Evolutionary conservation across 2,329 filamentous ascomycete genomes (phyloP), one percentile per base, ranked within the genome.

Genomic region (Hypocreales sp.): DNA sequence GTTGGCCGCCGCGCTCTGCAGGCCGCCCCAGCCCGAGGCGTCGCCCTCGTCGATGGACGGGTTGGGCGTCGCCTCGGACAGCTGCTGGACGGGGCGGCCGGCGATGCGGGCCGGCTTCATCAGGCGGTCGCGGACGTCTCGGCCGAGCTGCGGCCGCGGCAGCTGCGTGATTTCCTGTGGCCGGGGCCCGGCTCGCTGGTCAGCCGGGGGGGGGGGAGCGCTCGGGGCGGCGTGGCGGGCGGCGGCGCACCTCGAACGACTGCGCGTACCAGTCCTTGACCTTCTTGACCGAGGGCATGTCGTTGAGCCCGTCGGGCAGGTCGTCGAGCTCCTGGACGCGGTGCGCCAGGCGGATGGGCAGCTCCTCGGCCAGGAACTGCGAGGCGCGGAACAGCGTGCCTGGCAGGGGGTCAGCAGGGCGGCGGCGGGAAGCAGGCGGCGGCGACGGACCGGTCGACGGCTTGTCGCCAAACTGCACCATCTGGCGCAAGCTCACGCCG

Each of bases 241-340:
- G 15, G 20, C 10, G 29, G 24, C 68, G 42, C 69, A 93, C 86
- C 73, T 98, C 90, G 47, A 98, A 98, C 27, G 90, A 98, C 60
- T 98, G 90, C 37, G 87, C 90, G 54, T 98, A 98, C 90, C 90
- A 98, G 47, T 95, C 86, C 51, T 86, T 79, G 40, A 98, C 90
- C 46, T 78, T 83, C 51, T 78, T 76, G 40, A 98, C 93, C 8
- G 90, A 95, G 21, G 86, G 82, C 90, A 98, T 95, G 41, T 95
- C 86, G 51, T 83, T 93, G 35, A 98, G 70, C 30, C 90, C 90
- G 67, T 98, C 90, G 20, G 90, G 90, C 3, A 98, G 64, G 46
- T 83, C 80, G 35, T 79, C 75, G 31, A 98, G 72, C 60, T 98
- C 90, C 55, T 93, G 81, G 33, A 98, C 90, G 37, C 90, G 80